These are phyloP conservation scores for Ceratorhiza oryzae-sativae DNA, from an alignment of 1,284 basidiomycete genomes.

Conservation along the genomic window DNA sequence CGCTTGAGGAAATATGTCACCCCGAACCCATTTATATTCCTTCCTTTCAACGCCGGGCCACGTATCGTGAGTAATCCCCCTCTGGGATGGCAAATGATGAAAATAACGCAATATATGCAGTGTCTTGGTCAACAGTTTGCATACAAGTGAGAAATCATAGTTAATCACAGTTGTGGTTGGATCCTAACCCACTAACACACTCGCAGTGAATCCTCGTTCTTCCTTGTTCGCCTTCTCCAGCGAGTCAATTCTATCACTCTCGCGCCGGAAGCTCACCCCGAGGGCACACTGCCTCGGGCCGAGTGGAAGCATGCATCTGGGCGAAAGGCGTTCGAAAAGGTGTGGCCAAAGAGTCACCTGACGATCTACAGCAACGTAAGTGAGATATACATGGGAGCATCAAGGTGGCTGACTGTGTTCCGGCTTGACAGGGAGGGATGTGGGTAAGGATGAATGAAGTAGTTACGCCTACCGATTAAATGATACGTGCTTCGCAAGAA, in stretches of 20 bases:
- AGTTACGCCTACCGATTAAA: no score
- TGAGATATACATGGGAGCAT: not conserved
- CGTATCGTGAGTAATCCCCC: conserved; percentile 51
- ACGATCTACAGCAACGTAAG: conserved; percentile 52
- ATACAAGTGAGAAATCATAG: conserved; percentile 41
- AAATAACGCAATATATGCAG: not conserved
- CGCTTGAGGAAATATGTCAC: conserved; percentile 60
- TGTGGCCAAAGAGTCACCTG: conserved; percentile 52
- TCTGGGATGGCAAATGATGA: no score
- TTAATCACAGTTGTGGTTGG: no score
- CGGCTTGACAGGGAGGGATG: conserved; percentile 46
- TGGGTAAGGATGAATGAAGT: conserved; percentile 47
- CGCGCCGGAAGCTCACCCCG: conserved; percentile 54
- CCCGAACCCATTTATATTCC: conserved; percentile 66
- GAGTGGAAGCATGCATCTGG: conserved; percentile 51
- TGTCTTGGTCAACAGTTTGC: conserved; percentile 65
- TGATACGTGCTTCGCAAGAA: no score
- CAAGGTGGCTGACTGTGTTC: not conserved
- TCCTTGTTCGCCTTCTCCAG: conserved; percentile 57
- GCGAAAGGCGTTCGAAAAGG: conserved; percentile 53
- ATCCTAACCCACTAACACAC: conserved; percentile 50
- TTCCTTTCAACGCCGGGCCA: conserved; percentile 67
- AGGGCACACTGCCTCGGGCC: conserved; percentile 48
- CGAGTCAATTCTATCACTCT: conserved; percentile 57
- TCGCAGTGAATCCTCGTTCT: conserved; percentile 57